Evolutionary conservation across 2,329 filamentous ascomycete genomes (phyloP), one percentile per base, ranked within the genome.

Genomic region (Verticillium longisporum): DNA sequence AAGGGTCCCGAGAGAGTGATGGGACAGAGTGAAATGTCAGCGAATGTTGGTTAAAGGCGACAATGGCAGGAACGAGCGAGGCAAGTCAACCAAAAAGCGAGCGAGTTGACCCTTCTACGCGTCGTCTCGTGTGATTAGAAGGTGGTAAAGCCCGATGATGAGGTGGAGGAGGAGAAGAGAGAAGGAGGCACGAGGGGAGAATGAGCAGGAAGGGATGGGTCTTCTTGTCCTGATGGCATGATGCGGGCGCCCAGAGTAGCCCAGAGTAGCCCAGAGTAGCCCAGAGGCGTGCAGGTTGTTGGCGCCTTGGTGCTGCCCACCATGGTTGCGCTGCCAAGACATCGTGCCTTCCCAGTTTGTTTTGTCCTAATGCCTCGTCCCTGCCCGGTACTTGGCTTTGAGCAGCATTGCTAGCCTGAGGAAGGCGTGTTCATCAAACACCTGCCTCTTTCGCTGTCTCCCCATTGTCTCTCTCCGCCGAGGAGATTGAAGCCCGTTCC

Each of bases 1-100:
- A 57, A 32, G 55, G 61, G 55, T 61, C 54, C 56, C 61, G 62
- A 67, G 63, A 61, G 58, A 31, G 55, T 34, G 54, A 55, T 61
- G 32, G 38, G 53, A 62, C 60, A 41, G 56, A 56, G 45, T 21
- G 37, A 57, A 61, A 11, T 21, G 26, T 3, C n/a, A 50, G 41
- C 41, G 41, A 50, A 58, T 60, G 60, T 60, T 53, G 45, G 56
- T 56, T 37, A 50, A 59, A 34, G 34, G 60, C 55, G 26, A 18
- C 26, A 26, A 26, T 26, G 26, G 26, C 50, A 57, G 60, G 53
- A 41, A 58, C 60, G 60, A 60, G 33, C 6, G 1, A 10, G 14
- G 33, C 18, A 50, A 21, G 41, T 50, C 41, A 50, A 50, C 41
- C 41, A 50, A 50, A 26, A 26, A 50, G 41, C 41, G 41, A 50